Conservation (phyloP, 352 stramenopile genomes). For the Pythium rishiriense region DNA sequence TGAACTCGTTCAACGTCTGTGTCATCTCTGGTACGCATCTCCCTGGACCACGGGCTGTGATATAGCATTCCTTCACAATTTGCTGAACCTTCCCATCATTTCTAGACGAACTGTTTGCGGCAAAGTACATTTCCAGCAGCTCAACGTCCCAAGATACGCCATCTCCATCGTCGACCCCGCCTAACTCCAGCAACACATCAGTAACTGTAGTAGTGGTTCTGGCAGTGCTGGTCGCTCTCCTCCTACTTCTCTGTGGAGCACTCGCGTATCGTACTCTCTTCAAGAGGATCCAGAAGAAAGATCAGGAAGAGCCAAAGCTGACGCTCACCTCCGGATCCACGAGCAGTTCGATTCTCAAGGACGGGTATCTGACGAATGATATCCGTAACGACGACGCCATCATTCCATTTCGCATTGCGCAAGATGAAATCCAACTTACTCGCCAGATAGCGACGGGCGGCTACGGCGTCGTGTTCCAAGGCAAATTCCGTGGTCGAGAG, state of each 20-base stretch:
- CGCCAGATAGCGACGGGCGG: conserved; percentile 22
- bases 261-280: not conserved
- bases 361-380: conserved; percentile 24
- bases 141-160: not conserved
- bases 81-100: no score
- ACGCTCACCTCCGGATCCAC: not conserved
- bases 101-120: not conserved
- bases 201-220: not conserved
- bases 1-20: not conserved
- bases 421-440: conserved; percentile 11
- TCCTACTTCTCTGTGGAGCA: not conserved
- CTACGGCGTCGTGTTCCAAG: conserved; percentile 21
- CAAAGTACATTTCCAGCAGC: not conserved
- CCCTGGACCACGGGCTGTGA: no score
- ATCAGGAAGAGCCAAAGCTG: not conserved
- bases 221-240: not conserved
- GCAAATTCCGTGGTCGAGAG: conserved; percentile 2
- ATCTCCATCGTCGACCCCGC: not conserved
- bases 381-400: conserved; percentile 26
- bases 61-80: no score
- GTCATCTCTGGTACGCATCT: no score
- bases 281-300: not conserved
- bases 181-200: not conserved
- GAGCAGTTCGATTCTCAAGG: not conserved
- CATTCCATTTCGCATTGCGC: conserved; percentile 11